Conservation (phyloP, 768 basidiomycete genomes). For the Mycena venus region DNA sequence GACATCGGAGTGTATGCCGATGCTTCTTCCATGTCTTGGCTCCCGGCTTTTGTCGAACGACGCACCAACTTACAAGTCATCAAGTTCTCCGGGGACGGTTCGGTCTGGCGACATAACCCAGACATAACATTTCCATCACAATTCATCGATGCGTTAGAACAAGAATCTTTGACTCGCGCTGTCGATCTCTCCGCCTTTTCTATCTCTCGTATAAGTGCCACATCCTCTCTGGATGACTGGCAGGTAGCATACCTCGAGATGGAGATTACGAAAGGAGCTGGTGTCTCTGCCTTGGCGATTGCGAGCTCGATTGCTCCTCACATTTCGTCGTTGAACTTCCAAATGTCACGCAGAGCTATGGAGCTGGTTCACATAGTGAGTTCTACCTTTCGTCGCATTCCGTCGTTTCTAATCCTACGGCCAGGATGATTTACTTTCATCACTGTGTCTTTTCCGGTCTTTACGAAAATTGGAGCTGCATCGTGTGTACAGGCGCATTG, state of each 20-base stretch:
- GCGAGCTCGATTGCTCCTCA: not conserved
- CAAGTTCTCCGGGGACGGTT: not conserved
- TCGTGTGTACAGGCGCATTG: not conserved
- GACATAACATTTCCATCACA: not conserved
- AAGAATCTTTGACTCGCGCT: not conserved
- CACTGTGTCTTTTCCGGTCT: not conserved
- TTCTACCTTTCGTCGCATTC: no score
- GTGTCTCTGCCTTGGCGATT: not conserved
- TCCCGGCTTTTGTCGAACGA: conserved; percentile 1
- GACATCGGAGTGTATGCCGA: not conserved
- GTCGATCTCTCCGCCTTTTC: not conserved
- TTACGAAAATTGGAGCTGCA: conserved; percentile 14
- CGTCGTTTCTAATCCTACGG: not conserved
- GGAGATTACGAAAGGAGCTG: not conserved
- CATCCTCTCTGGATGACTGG: conserved; percentile 5
- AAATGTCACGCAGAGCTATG: not conserved
- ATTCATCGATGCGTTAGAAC: not conserved
- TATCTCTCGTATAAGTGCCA: not conserved
- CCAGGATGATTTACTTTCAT: conserved; percentile 9
- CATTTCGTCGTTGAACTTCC: not conserved
- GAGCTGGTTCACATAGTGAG: not conserved
- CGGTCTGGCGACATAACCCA: not conserved
- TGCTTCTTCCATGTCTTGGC: not conserved
- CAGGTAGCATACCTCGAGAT: not conserved
- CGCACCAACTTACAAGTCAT: not conserved